A percentile compares a stretch with the other conserved stretches of the same genome.
Evolutionary conservation across 805 yeast species (phyloP).

Genomic region (Kuraishia molischiana): DNA sequence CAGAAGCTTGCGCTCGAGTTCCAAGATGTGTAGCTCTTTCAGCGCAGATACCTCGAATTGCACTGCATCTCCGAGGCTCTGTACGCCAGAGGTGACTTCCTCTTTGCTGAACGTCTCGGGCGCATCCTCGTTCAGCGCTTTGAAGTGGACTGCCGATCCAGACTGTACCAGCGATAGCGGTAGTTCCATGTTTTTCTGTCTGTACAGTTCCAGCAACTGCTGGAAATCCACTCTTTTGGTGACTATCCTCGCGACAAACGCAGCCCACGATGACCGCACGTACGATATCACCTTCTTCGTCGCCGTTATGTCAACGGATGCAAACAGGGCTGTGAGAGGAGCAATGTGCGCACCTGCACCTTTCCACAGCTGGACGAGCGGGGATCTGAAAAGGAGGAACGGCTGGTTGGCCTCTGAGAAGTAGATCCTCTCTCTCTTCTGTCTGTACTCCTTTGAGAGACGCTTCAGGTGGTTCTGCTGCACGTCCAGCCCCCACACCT

Average conservation of each 20-base stretch:
- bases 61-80: neutral
- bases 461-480: neutral
- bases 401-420: neutral
- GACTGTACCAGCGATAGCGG: neutral
- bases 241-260: neutral
- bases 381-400: neutral
- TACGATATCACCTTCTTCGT: neutral
- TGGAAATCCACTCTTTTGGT: neutral
- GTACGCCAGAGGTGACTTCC: neutral
- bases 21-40: neutral
- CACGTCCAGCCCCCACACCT: constrained; percentile 16
- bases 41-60: neutral
- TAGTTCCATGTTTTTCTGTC: neutral
- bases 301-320: neutral
- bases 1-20: neutral
- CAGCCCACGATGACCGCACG: neutral
- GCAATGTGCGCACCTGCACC: neutral
- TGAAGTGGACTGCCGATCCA: neutral
- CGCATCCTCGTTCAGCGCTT: neutral
- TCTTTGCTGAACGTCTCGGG: neutral
- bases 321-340: neutral
- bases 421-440: neutral
- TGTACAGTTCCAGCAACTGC: neutral
- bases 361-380: neutral
- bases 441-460: neutral